Evolutionary conservation across 345 rosid species (phyloP).

Genomic region (Eucalyptus cloeziana): DNA sequence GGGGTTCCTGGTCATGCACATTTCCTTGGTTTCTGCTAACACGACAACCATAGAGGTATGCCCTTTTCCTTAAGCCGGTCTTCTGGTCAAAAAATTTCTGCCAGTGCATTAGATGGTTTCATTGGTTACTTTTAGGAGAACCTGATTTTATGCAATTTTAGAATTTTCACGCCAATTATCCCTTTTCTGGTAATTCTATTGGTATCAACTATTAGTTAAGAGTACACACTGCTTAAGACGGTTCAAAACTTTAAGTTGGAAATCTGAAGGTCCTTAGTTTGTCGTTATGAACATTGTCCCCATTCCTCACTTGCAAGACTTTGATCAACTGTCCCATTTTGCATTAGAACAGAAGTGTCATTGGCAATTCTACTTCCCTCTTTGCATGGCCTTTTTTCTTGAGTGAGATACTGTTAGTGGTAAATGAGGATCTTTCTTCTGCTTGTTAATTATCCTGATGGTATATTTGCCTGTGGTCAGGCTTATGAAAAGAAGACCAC

Average conservation of each 20-base stretch:
- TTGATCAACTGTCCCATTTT: neutral
- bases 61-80: neutral
- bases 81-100: neutral
- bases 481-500: conserved; percentile 95
- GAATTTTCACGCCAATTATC: neutral
- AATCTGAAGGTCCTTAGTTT: neutral
- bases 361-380: neutral
- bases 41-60: conserved; percentile 95
- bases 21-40: conserved; percentile 70
- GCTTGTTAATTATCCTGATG: neutral
- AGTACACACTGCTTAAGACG: neutral
- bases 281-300: neutral
- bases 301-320: neutral
- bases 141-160: neutral
- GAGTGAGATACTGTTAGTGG: neutral
- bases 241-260: neutral
- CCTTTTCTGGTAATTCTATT: neutral
- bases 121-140: neutral
- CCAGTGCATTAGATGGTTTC: neutral
- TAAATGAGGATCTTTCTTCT: neutral
- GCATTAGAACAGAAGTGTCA: neutral
- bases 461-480: conserved; percentile 19
- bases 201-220: neutral
- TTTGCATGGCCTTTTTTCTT: neutral
- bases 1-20: conserved; percentile 94